Evolutionary conservation across 768 basidiomycete species (phyloP), one percentile per base, ranked within the genome.

Genomic region (Suillus hirtellus): DNA sequence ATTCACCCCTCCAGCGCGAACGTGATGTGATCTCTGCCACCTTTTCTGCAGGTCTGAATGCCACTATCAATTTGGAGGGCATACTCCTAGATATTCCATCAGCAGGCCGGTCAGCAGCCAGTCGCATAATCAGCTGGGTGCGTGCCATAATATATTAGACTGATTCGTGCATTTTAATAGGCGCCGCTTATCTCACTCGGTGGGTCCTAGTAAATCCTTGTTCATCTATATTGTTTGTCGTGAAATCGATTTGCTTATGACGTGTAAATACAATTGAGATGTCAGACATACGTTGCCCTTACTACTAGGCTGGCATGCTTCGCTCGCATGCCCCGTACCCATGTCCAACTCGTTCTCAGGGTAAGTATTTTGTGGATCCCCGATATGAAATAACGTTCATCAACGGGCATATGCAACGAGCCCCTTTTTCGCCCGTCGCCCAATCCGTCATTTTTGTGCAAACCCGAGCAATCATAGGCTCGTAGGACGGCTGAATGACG

Each of bases 321-420:
- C 24, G 9, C 17, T 35, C 31, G 34, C 17, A 27, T 6, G 56
- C 40, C 40, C 27, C 40, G 15, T 27, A 6, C 38, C 15, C 56
- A 43, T 58, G 56, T 15, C 38, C 24, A 38, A 7, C 53, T 34
- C 19, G n/a, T 54, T 54, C 53, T 11, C 24, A 17, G 9, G 53
- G 35, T 55, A 21, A 56, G 37, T 24, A 56, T 55, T 5, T 31
- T 52, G 27, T 10, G 50, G 10, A 37, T 40, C 15, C 21, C 24
- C 8, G 12, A 58, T 40, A 58, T 58, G 56, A 58, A 40, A 58
- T 19, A 40, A 53, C 52, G 21, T 37, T 40, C 24, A 15, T 42
- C 56, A 56, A 17, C 38, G 21, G 40, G 42, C 56, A 58, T 58
- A 27, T 58, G 15, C 56, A 58, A 31, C 17, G 27, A 42, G 56